Percentiles rank a stretch among this genome's conserved stretches.
Conservation (phyloP, 1,284 basidiomycete species). For the Leccinum subatratum region DNA sequence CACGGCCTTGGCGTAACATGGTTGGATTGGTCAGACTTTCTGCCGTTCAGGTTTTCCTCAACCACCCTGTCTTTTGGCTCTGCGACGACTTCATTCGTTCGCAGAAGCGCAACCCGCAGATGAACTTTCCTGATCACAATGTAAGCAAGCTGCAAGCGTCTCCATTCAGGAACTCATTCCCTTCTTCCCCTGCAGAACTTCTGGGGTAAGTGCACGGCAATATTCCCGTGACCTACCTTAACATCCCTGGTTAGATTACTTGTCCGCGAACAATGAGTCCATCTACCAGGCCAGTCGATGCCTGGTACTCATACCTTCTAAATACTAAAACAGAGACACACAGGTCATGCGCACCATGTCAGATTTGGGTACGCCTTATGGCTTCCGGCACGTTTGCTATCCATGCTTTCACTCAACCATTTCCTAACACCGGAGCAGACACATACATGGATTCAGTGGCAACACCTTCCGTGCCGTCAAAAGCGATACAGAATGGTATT, state of each 20-base stretch:
- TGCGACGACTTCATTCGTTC: slow-evolving; percentile 47
- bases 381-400: slow-evolving; percentile 15
- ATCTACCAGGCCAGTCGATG: slow-evolving; percentile 37
- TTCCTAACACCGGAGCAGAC: slow-evolving; percentile 9
- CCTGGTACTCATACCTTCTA: neutral
- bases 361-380: slow-evolving; percentile 25
- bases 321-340: slow-evolving; percentile 2
- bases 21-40: neutral
- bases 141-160: neutral
- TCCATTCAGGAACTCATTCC: neutral
- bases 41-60: slow-evolving; percentile 31
- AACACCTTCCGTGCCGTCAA: slow-evolving; percentile 20
- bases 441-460: slow-evolving; percentile 22
- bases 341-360: slow-evolving; percentile 38
- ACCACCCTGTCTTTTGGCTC: slow-evolving; percentile 43
- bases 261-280: slow-evolving; percentile 45
- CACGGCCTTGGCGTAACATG: slow-evolving; percentile 3
- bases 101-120: slow-evolving; percentile 46
- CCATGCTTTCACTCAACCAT: neutral
- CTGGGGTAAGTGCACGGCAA: slow-evolving; percentile 17
- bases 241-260: slow-evolving; percentile 37
- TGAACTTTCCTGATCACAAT: slow-evolving; percentile 16
- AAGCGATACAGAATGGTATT: slow-evolving; percentile 19
- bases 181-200: slow-evolving; percentile 14
- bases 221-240: neutral